Conservation (phyloP, 108 stramenopile species). For the Aurantiochytrium sp. region DNA sequence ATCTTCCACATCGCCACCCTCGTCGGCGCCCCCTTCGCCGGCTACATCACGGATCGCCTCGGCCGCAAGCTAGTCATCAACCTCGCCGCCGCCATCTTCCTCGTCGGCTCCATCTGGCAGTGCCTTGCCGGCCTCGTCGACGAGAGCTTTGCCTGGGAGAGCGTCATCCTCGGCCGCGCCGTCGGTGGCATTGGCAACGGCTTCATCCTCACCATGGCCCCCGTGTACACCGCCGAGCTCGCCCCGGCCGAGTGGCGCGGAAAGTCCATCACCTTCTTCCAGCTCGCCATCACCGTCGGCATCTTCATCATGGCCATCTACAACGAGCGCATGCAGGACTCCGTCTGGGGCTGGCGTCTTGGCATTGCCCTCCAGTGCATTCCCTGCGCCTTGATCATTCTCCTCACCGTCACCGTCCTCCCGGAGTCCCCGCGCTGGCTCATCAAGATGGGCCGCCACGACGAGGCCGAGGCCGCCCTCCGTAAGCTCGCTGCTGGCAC, state of each 20-base stretch:
- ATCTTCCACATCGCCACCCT: not conserved
- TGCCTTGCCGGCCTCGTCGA: not conserved
- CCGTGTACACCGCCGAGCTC: conserved; percentile 28
- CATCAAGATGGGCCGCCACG: not conserved
- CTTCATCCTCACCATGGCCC: conserved; percentile 20
- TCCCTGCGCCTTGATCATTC: not conserved
- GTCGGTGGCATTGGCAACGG: conserved; percentile 26
- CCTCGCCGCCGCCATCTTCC: not conserved
- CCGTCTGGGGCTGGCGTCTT: not conserved
- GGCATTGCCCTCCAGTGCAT: conserved; percentile 33
- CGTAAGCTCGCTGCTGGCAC: not conserved
- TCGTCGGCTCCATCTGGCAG: not conserved
- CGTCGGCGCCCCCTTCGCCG: conserved; percentile 15
- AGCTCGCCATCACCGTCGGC: conserved; percentile 23
- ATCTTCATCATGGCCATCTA: not conserved
- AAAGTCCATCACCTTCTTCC: not conserved
- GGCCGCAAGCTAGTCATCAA: conserved; percentile 7
- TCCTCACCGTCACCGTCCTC: not conserved
- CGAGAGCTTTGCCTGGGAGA: not conserved
- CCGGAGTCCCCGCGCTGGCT: conserved; percentile 11
- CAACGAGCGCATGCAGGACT: not conserved
- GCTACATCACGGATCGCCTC: not conserved
- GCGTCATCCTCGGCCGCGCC: not conserved
- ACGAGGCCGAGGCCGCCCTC: not conserved
- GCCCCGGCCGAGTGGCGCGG: not conserved